Conservation (phyloP, 2,329 filamentous ascomycete species). For the Neopestalotiopsis sp. region DNA sequence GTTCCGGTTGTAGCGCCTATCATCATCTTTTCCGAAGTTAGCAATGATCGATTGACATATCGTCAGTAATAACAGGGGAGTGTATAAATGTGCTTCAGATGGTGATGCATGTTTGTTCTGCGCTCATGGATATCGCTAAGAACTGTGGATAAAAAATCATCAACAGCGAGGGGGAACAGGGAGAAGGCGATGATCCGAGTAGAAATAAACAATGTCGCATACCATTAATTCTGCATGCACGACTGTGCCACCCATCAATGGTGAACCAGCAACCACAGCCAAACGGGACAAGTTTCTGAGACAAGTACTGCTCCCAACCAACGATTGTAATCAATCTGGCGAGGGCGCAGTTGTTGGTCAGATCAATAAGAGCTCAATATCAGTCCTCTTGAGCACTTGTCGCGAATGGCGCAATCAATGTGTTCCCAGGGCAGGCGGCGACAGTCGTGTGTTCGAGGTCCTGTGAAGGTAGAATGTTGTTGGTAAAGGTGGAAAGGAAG, state of each 20-base stretch:
- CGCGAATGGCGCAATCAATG: background rate
- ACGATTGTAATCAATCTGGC: background rate
- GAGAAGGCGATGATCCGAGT: background rate
- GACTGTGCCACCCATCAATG: background rate
- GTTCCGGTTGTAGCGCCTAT: background rate
- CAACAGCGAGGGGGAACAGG: slow-evolving; percentile 43
- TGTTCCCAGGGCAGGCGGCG: background rate
- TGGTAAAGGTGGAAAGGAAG: slow-evolving; percentile 5
- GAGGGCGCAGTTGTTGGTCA: background rate
- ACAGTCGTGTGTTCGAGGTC: slow-evolving; percentile 3
- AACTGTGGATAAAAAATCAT: slow-evolving; percentile 65
- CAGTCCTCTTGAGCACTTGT: background rate
- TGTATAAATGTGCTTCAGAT: slow-evolving; percentile 60
- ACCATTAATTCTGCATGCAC: background rate
- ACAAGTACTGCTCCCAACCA: background rate
- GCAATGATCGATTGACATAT: slow-evolving; percentile 1
- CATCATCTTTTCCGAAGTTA: background rate
- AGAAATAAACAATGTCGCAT: background rate
- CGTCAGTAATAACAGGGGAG: slow-evolving; percentile 6
- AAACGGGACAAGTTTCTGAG: background rate
- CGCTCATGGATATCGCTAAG: slow-evolving; percentile 64
- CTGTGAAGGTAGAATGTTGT: background rate
- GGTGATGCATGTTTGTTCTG: slow-evolving; percentile 77
- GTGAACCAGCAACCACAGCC: background rate
- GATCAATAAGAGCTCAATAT: background rate